phyloP scores from a whole-genome alignment of 2,329 filamentous ascomycete genomes.

The Paecilomyces dactylethromorphus region DNA sequence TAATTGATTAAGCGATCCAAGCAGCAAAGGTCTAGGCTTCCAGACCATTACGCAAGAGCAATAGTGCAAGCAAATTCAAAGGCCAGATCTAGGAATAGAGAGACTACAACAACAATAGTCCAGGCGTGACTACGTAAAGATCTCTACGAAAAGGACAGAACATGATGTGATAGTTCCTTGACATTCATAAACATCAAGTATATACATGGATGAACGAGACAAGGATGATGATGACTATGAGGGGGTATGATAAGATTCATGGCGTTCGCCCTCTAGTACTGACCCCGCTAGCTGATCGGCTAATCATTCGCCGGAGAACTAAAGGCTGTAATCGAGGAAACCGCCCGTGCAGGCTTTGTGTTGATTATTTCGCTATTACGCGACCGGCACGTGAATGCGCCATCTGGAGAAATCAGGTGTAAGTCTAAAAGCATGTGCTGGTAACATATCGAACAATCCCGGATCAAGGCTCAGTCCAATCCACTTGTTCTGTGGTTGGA shows the following conservation, averaged over 20 bases:
- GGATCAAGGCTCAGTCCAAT: slow-evolving; percentile 74
- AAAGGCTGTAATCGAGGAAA: not conserved
- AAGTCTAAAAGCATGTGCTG: not conserved
- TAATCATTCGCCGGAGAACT: not conserved
- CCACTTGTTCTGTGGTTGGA: slow-evolving; percentile 82
- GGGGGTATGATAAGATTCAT: not conserved
- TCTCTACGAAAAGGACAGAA: not conserved
- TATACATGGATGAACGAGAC: not conserved
- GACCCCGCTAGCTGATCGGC: not conserved
- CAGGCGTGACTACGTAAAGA: not conserved
- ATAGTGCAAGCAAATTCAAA: too few species aligned
- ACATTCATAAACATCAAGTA: not conserved
- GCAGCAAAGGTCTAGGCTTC: too few species aligned
- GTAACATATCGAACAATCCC: not conserved
- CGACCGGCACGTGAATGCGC: not conserved
- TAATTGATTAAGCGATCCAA: too few species aligned
- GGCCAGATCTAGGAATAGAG: too few species aligned
- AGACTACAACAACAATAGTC: too few species aligned
- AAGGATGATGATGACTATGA: not conserved
- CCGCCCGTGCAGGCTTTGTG: not conserved
- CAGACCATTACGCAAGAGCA: too few species aligned
- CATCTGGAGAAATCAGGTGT: not conserved
- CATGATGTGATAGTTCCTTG: not conserved
- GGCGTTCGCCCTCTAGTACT: not conserved
- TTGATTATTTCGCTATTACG: not conserved